Conservation (phyloP, 2,329 filamentous ascomycete genomes). For the Kalmusia sp. region DNA sequence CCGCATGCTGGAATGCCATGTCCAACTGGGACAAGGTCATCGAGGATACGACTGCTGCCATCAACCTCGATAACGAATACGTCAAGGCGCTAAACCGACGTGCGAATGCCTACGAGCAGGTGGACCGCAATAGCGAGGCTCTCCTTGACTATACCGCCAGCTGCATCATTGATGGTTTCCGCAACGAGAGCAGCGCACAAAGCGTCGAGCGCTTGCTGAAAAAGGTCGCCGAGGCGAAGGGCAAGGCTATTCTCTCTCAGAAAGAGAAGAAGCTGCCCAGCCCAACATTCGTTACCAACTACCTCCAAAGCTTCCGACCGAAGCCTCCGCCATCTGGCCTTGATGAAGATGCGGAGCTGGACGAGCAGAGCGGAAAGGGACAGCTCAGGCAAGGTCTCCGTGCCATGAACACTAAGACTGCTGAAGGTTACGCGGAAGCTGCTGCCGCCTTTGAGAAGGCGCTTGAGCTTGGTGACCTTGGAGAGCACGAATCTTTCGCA, state of each 20-base stretch:
- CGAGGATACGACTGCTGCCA: slow-evolving; percentile 93
- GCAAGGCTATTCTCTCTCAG: slow-evolving; percentile 81
- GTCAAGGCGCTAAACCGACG: slow-evolving; percentile 97
- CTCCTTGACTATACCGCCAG: slow-evolving; percentile 97
- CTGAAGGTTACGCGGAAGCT: slow-evolving; percentile 90
- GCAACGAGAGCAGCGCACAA: slow-evolving; percentile 86
- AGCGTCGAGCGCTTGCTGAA: slow-evolving; percentile 93
- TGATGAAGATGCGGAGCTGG: slow-evolving; percentile 79
- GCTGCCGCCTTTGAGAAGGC: slow-evolving; percentile 86
- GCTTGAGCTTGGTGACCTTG: slow-evolving; percentile 80
- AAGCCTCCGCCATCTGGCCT: slow-evolving; percentile 81
- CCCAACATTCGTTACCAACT: slow-evolving; percentile 97
- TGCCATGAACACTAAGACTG: slow-evolving; percentile 84
- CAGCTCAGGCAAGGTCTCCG: slow-evolving; percentile 84
- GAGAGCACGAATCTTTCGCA: slow-evolving; percentile 84
- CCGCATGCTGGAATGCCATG: slow-evolving; percentile 94
- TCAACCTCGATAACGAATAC: slow-evolving; percentile 93
- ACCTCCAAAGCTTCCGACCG: slow-evolving; percentile 95
- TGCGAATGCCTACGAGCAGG: slow-evolving; percentile 95
- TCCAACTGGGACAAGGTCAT: slow-evolving; percentile 95
- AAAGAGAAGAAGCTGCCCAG: slow-evolving; percentile 90
- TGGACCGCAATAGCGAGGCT: slow-evolving; percentile 89
- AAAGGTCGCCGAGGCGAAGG: slow-evolving; percentile 95
- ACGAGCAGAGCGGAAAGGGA: slow-evolving; percentile 80
- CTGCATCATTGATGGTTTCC: slow-evolving; percentile 98